A percentile compares a stretch with the other conserved stretches of the same genome.
Evolutionary conservation across 257 asterid genomes (phyloP).

Genomic region (Solanum medicagineum): DNA sequence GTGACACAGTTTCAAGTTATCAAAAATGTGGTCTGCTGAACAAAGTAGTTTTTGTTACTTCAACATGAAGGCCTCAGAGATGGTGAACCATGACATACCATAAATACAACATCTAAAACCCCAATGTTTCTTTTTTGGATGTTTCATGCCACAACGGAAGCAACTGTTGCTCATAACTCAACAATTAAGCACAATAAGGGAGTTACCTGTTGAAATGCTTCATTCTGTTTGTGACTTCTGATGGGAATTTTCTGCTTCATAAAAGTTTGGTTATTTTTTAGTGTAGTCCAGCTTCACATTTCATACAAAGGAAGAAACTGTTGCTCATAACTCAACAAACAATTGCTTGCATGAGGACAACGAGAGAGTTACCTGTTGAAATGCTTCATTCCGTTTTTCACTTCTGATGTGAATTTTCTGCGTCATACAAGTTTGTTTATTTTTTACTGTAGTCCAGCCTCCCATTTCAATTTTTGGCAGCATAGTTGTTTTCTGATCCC

Average conservation of each 20-base stretch:
- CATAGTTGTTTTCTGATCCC: constrained; percentile 18
- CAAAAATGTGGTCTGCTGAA: not conserved
- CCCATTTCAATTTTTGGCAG: constrained; percentile 35
- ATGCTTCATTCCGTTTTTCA: constrained; percentile 19
- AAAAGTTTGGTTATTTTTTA: constrained; percentile 28
- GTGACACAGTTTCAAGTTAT: not conserved
- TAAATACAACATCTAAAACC: not conserved
- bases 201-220: constrained; percentile 33
- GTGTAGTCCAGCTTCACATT: constrained; percentile 60
- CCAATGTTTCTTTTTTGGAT: not conserved
- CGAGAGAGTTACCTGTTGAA: constrained; percentile 31
- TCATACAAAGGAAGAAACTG: constrained; percentile 2
- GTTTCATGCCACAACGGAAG: not conserved
- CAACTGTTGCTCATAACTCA: not conserved
- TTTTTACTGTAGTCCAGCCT: constrained; percentile 70
- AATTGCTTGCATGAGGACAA: not conserved
- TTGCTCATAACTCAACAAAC: not conserved
- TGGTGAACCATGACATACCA: not conserved
- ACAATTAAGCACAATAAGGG: not conserved
- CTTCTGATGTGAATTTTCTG: constrained; percentile 14
- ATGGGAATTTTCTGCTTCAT: constrained; percentile 16
- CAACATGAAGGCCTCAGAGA: not conserved
- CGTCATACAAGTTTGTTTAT: constrained; percentile 19
- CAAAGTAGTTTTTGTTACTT: not conserved
- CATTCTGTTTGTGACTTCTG: constrained; percentile 25